These are phyloP conservation scores for Rubia balearica DNA, from an alignment of 305 asterid genomes.

Conservation along the genomic window DNA sequence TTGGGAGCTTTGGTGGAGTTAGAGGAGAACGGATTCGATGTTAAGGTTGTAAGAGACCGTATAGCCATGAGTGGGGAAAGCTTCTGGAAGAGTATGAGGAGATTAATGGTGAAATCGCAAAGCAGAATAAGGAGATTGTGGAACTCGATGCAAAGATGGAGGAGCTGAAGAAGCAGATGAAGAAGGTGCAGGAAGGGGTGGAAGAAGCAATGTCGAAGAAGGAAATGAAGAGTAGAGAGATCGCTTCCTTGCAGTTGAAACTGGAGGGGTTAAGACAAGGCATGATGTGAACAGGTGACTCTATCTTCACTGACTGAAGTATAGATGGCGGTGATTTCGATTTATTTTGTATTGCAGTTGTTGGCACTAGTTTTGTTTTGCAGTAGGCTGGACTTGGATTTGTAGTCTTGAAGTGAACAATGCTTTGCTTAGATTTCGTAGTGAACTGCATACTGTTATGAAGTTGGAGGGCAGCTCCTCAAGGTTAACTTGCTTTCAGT, in stretches of 20 bases:
- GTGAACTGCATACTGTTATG: background rate
- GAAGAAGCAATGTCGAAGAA: background rate
- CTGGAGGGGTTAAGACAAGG: background rate
- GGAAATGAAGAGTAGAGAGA: background rate
- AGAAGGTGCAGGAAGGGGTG: background rate
- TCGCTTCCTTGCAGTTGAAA: background rate
- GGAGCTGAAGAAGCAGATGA: background rate
- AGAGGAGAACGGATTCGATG: background rate
- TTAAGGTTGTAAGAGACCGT: background rate
- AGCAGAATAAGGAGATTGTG: background rate
- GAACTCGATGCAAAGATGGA: background rate
- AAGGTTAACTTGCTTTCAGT: background rate
- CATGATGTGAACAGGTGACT: background rate
- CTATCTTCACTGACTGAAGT: background rate
- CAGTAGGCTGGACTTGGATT: background rate
- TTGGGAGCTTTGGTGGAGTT: background rate
- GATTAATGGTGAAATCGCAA: background rate
- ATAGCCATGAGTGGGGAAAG: background rate
- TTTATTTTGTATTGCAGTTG: background rate
- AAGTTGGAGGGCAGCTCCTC: background rate
- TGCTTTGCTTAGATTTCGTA: background rate
- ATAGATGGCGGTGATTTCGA: background rate
- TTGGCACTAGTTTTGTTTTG: too few relatives aligned
- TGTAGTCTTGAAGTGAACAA: background rate
- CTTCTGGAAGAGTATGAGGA: background rate